These are phyloP conservation scores for Colletotrichum sidae DNA, from an alignment of 2,329 filamentous ascomycete genomes.

Conservation along the genomic window DNA sequence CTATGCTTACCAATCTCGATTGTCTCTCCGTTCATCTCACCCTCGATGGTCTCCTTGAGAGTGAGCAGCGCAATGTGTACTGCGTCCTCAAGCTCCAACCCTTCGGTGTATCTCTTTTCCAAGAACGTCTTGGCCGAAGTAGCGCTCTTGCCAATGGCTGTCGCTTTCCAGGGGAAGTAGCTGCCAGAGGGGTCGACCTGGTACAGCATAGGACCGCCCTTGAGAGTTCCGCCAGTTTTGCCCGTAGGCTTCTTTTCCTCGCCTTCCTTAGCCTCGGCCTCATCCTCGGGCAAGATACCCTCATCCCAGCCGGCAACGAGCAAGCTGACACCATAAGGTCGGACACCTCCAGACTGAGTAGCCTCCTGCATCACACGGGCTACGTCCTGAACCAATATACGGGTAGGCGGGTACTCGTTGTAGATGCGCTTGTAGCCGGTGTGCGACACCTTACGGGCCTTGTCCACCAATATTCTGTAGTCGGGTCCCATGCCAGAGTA, in stretches of 20 bases:
- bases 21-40: conserved; percentile 98
- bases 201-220: conserved; percentile 96
- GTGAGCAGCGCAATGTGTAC: conserved; percentile 98
- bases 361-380: conserved; percentile 99
- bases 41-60: conserved; percentile 98
- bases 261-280: conserved; percentile 65
- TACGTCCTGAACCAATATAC: conserved; percentile 98
- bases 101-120: conserved; percentile 98
- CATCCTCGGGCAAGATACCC: conserved; percentile 87
- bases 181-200: conserved; percentile 99
- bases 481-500: conserved; percentile 99
- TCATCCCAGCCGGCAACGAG: conserved; percentile 98
- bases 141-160: conserved; percentile 97
- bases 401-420: conserved; percentile 99
- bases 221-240: conserved; percentile 95
- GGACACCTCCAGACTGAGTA: conserved; percentile 96
- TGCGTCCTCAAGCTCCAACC: conserved; percentile 95
- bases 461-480: conserved; percentile 97
- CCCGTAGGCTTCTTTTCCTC: conserved; percentile 79
- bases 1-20: conserved; percentile 88
- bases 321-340: conserved; percentile 95
- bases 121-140: conserved; percentile 99
- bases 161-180: conserved; percentile 99
- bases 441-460: conserved; percentile 97
- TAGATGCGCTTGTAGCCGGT: conserved; percentile 99